Evolutionary conservation across 768 basidiomycete genomes (phyloP), one percentile per base, ranked within the genome.

Genomic region (Roridomyces roridus): DNA sequence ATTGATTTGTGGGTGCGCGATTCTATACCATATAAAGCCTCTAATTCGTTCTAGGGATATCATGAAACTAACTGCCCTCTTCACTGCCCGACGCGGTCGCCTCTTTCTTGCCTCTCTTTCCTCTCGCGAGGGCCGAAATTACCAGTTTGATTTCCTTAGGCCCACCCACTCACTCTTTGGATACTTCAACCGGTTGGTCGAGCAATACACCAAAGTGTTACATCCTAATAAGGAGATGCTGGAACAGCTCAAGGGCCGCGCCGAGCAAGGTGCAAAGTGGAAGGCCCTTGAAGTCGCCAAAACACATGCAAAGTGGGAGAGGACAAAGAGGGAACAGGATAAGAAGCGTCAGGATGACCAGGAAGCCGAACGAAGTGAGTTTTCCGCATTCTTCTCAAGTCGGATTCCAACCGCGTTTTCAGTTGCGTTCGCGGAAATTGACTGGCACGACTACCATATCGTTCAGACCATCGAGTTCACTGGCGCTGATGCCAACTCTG

Each of bases 401-500:
- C 21, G 10, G 15, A 24, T 5, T 50, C 48, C 42, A 21, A 43
- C 64, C 51, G 9, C 56, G 23, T 35, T 55, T 39, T 6, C 57
- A 90, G 92, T 87, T 73, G 96, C 96, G 5, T 96, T 97, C 68
- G 93, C 94, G 40, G 93, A 96, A 69, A 98, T 99, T 65, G 97
- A 99, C 69, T 99, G 97, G 97, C 94, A 99, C 67, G 97, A 98
- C 70, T 98, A 97, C 75, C 94, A 95, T 36, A 93, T 97, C 52
- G 97, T 98, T 6, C 94, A 98, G 69, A 97, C 95, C 18, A 95
- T 97, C 65, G 97, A 99, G 68, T 99, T 98, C 68, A 98, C 97
- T 15, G 85, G 87, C 29, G 92, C 91, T 8, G 97, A 99, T 69
- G 87, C 92, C 51, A 86, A 87, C 36, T 86, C 92, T 11, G 96